Evolutionary conservation across 108 stramenopile species (phyloP), one percentile per base, ranked within the genome.

Genomic region (Discostella stelligeroides): DNA sequence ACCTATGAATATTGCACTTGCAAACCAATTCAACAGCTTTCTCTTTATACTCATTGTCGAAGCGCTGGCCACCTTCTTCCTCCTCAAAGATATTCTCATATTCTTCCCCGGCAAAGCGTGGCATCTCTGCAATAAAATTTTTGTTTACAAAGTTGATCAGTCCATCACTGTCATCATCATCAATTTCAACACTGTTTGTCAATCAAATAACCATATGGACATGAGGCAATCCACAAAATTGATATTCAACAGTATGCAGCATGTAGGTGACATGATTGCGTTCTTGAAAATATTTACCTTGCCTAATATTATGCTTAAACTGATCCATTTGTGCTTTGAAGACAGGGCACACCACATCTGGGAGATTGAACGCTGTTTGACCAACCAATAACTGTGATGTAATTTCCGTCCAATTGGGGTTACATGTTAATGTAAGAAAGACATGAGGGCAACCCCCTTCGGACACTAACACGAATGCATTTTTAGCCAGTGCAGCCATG

Each of bases 391-490:
- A 8, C 10, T 47, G 46, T 8, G 46, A 47, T 18, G 20, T 10
- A 2, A 47, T 47, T 47, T 47, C 46, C n/a, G 46, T 15, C 46
- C 46, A 47, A 18, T 47, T 47, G n/a, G 46, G 46, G 20, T 47
- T 47, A 18, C 46, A 47, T 8, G 46, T 47, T 8, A 47, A 18
- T 3, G 46, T 47, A 47, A 47, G 4, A 18, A 47, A 47, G 3
- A 47, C 46, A 10, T 47, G 46, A 18, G 46, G 46, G 20, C 46
- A 47, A 47, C 46, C 46, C 4, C 20, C n/a, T n/a, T n/a, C n/a
- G n/a, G n/a, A n/a, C n/a, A n/a, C n/a, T n/a, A n/a, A n/a, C n/a
- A n/a, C n/a, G 21, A 49, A 18, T 23, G 48, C 48, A 18, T 49
- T 49, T 7, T 49, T 49, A 23, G 48, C 48, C 48, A 49, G 23